A percentile compares a stretch with the other conserved stretches of the same genome.
Evolutionary conservation across 2,329 filamentous ascomycete genomes (phyloP).

Genomic region (Orbilia oligospora): DNA sequence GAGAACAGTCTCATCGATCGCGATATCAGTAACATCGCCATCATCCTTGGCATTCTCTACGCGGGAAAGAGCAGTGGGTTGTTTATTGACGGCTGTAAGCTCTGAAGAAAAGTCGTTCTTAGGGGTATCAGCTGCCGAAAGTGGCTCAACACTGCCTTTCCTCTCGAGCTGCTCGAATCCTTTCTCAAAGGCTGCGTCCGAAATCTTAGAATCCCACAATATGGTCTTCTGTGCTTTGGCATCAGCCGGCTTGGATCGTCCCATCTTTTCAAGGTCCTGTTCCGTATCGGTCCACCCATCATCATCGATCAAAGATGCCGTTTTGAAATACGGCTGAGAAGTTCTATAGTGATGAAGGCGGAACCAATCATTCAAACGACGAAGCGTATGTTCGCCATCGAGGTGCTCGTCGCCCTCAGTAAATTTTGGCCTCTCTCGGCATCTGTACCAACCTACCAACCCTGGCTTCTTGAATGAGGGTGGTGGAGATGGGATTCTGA

Average conservation of each 20-base stretch:
- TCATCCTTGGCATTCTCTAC: conserved; percentile 39
- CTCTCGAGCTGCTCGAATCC: conserved; percentile 54
- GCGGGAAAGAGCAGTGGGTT: conserved; percentile 33
- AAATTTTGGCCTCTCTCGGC: conserved; percentile 51
- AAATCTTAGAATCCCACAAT: conserved; percentile 48
- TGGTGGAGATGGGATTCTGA: conserved; percentile 42
- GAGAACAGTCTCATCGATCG: conserved; percentile 27
- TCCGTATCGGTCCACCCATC: conserved; percentile 57
- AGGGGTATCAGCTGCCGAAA: conserved; percentile 47
- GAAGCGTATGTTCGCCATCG: conserved; percentile 46
- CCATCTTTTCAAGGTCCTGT: conserved; percentile 55
- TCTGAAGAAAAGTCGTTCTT: conserved; percentile 32
- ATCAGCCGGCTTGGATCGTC: conserved; percentile 37
- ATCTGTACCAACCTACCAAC: conserved; percentile 47
- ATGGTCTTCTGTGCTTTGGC: conserved; percentile 43
- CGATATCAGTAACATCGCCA: conserved; percentile 22
- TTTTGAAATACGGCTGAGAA: conserved; percentile 24
- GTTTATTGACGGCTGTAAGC: conserved; percentile 8
- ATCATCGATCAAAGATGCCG: conserved; percentile 20
- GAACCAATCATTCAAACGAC: conserved; percentile 48
- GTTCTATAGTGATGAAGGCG: conserved; percentile 50
- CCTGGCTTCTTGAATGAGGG: conserved; percentile 49
- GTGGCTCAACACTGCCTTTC: conserved; percentile 48
- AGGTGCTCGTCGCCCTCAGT: conserved; percentile 32
- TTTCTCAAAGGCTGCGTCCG: conserved; percentile 54